Evolutionary conservation across 2,329 filamentous ascomycete genomes (phyloP), one percentile per base, ranked within the genome.

Genomic region (Fusarium protoensiforme): DNA sequence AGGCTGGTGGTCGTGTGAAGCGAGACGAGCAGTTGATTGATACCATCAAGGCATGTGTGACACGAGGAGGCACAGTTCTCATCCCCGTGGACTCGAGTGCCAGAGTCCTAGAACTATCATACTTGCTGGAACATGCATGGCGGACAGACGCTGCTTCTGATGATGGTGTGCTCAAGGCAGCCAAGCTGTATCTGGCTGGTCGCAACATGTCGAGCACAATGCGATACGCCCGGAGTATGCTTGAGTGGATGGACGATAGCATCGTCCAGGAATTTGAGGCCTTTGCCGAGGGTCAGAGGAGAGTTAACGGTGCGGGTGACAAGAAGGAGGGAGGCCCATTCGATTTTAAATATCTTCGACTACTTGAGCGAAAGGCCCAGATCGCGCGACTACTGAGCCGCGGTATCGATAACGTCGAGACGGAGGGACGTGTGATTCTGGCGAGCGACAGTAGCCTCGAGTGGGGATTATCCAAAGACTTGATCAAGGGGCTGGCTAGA

Each of bases 181-280:
- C 89, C 0, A 90, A 88, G 76, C 86, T 98, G 1, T 98, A 95
- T 79, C 86, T 99, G 48, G 96, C 95, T 1, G 95, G 95, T 41
- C 92, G 92, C 67, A 97, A 94, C 69, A 93, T 94, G 72, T 92
- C 94, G 66, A 95, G 94, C 71, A 97, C 95, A 0, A 93, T 98
- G 87, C 90, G 94, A 61, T 94, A 98, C 75, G 94, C 96, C 29
- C 90, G 95, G 74, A 98, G 96, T 81, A 97, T 99, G 94, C 86
- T 99, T 35, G 96, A 99, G 80, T 99, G 96, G 96, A 98, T 99
- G 95, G 95, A 98, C 79, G 95, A 98, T 78, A 92, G 92, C 66
- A 97, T 99, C 67, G 93, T 97, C 46, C 92, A 95, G 63, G 96
- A 98, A 77, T 97, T 98, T 70, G 95, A 98, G 80, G 91, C 92